Percentiles rank a stretch among this genome's conserved stretches.
phyloP scores from a whole-genome alignment of 2,329 filamentous ascomycete genomes.

The Pyricularia pennisetigena region DNA sequence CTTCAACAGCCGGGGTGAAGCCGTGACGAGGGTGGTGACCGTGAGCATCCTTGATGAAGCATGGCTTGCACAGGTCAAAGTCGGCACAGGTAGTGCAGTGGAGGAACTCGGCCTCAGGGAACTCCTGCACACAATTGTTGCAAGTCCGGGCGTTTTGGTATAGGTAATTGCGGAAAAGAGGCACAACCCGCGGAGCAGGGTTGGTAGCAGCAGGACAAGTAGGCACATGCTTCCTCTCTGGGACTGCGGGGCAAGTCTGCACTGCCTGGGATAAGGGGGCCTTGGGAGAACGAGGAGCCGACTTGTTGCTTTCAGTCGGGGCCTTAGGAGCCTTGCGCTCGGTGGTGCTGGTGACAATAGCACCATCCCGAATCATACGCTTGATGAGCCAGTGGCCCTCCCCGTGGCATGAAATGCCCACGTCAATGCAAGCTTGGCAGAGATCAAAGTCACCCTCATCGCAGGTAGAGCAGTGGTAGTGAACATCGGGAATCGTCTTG shows the following conservation, averaged over 20 bases:
- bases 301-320: neutral
- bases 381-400: constrained; percentile 91
- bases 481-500: constrained; percentile 63
- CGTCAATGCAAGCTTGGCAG: constrained; percentile 68
- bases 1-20: constrained; percentile 60
- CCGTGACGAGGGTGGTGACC: constrained; percentile 85
- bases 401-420: constrained; percentile 67
- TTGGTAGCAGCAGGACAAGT: neutral
- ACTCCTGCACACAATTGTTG: constrained; percentile 57
- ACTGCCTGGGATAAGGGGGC: neutral
- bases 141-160: constrained; percentile 52
- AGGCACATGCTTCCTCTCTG: neutral
- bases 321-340: constrained; percentile 63
- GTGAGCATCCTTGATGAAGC: constrained; percentile 67
- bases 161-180: constrained; percentile 13
- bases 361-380: constrained; percentile 68
- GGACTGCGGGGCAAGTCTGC: neutral
- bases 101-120: constrained; percentile 70
- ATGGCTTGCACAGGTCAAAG: constrained; percentile 82
- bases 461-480: constrained; percentile 93
- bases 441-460: constrained; percentile 92
- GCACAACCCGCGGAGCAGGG: constrained; percentile 8
- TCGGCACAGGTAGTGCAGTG: constrained; percentile 81
- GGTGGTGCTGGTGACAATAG: constrained; percentile 76
- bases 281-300: neutral